phyloP scores from a whole-genome alignment of 208 protist species.

The Angomonas deanei region DNA sequence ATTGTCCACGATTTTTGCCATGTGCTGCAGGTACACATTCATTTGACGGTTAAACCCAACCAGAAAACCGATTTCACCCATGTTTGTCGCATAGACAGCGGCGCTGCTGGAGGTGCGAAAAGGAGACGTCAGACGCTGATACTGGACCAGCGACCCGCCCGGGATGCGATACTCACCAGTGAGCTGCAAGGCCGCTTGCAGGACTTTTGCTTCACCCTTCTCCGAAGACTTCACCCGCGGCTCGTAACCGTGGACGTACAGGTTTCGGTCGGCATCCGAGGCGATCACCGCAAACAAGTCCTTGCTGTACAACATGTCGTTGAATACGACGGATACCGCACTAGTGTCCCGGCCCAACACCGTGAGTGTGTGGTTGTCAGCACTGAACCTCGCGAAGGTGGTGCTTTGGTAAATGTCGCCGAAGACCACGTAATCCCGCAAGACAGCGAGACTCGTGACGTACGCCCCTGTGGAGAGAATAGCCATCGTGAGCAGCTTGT shows the following conservation, averaged over 20 bases:
- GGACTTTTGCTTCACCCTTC: not conserved
- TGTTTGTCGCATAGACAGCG: conserved; percentile 69
- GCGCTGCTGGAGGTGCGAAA: conserved; percentile 19
- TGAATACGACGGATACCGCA: conserved; percentile 47
- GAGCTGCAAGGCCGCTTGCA: conserved; percentile 46
- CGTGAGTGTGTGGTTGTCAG: conserved; percentile 69
- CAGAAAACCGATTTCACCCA: conserved; percentile 77
- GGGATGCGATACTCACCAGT: conserved; percentile 75
- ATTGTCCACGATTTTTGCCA: conserved; percentile 51
- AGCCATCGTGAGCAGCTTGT: conserved; percentile 58
- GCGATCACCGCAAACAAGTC: conserved; percentile 59
- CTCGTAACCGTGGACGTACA: conserved; percentile 70
- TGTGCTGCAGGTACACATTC: conserved; percentile 59
- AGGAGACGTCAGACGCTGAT: conserved; percentile 49
- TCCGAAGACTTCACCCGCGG: conserved; percentile 32
- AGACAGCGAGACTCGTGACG: conserved; percentile 58
- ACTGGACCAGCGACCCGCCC: conserved; percentile 51
- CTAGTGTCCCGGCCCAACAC: conserved; percentile 66
- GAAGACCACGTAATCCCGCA: conserved; percentile 76
- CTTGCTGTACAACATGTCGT: conserved; percentile 75
- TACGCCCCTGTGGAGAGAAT: conserved; percentile 83
- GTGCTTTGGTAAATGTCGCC: conserved; percentile 72
- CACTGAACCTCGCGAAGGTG: conserved; percentile 69
- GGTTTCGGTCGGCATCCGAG: conserved; percentile 68
- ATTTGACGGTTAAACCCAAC: conserved; percentile 68